These are phyloP conservation scores for Carex myosuroides DNA, from an alignment of 176 grass and related monocot genomes.

Conservation along the genomic window DNA sequence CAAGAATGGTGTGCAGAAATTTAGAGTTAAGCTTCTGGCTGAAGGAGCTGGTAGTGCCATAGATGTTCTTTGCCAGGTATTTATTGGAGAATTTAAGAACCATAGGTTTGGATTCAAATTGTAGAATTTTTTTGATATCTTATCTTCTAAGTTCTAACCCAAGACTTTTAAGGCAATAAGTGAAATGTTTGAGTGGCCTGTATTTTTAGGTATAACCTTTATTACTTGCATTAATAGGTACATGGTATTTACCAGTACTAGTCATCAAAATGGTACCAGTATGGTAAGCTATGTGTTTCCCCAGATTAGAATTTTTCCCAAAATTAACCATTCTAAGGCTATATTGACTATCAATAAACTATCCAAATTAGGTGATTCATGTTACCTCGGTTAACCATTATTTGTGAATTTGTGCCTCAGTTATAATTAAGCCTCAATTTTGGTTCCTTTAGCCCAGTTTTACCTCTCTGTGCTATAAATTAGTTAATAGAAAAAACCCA, in stretches of 20 bases:
- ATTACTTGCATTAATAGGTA: neutral
- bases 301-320: neutral
- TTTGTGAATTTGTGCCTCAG: neutral
- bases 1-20: constrained; percentile 75
- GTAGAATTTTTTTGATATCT: neutral
- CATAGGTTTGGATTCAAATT: too few relatives aligned
- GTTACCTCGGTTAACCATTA: neutral
- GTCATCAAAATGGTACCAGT: neutral
- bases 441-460: neutral
- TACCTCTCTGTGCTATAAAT: neutral
- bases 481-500: neutral
- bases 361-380: neutral
- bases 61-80: constrained; percentile 95
- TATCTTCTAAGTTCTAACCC: neutral
- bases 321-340: neutral
- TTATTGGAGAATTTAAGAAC: neutral
- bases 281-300: neutral
- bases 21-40: constrained; percentile 80
- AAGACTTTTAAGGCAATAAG: neutral
- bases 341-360: neutral
- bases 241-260: neutral
- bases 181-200: neutral
- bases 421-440: neutral
- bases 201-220: neutral
- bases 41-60: constrained; percentile 66